Base-by-base conservation (phyloP, 2,329 filamentous ascomycete species). In the Mariannaea elegans region DNA sequence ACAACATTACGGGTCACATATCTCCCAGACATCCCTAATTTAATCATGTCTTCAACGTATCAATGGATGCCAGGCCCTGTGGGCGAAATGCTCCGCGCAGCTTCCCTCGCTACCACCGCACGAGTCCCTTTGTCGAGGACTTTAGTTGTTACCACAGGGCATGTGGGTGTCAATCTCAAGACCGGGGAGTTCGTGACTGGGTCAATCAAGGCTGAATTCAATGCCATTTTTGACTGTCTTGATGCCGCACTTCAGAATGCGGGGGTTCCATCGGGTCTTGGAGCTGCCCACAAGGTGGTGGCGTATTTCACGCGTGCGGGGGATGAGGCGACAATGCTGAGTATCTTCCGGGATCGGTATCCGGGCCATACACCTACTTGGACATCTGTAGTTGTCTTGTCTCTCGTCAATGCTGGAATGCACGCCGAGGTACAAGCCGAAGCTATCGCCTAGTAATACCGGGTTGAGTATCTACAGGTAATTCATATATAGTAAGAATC, bases 351-450 rank as follows among this genome's bases (percentile, higher is more conserved):
- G 7, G 7, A 44, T 14, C 56, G 48, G 2, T 62, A 54, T 46
- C 62, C 62, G 1, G 50, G 50, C 2, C 46, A 58, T 13, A 62
- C 62, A 2, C 64, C 64, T 2, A 66, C 64, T 5, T 48, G 51
- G 59, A 63, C 64, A 2, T 66, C 64, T 1, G 62, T 66, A 10
- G 62, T 66, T 10, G 64, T 65, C 41, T 48, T 53, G 2, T 59
- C 16, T 14, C 45, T 66, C 9, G 53, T 66, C 36, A 64, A 64
- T n/a, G 56, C 59, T 9, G 59, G 56, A n/a, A 56, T 64, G 49
- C 52, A 66, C 16, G 49, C 41, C 1, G 64, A 66, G 54, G 42
- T 66, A 13, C 64, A 63, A n/a, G 64, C 59, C 2, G 64, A 66
- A 45, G 62, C 52, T 12, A 48, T 64, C 16, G 56, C 51, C n/a